Base-by-base conservation (phyloP, 768 basidiomycete genomes). In the Podaxis sp. region DNA sequence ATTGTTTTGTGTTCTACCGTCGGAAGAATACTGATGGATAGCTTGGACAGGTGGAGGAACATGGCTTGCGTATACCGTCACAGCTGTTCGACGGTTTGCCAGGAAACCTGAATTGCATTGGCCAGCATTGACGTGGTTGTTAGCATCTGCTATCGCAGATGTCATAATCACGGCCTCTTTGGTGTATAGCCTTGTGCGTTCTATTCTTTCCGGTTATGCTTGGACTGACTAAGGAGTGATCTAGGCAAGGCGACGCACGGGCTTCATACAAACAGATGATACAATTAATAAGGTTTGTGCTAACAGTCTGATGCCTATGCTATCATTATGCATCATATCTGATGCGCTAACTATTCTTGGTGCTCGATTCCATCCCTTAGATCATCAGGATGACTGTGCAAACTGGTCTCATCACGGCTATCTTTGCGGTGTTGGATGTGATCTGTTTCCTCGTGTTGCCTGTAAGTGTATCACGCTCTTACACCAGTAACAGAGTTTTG, bases 131-230 rank as follows among this genome's bases (percentile, higher is more conserved):
- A 59, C 70, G 0, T 85, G 83, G 82, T 76, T 85, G 32, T 64
- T 75, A 16, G 66, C 77, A 0, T 74, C 80, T 11, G 77, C 77
- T 4, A 68, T 74, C 10, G 75, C 77, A 10, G 84, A 85, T 65
- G 63, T 79, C 6, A 62, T 82, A 9, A 85, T 85, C 52, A 78
- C 84, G 0, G 57, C 67, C 0, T 62, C 74, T 1, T 72, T 85
- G 5, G 76, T 77, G 5, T 64, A 71, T 51, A 76, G 72, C 38
- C 66, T 85, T 69, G 82, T 81, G 61, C 21, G 76, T 52, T 67
- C 35, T 18, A 44, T 2, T 48, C 50, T 25, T 21, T 51, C 16
- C 54, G 25, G 25, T 13, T n/a, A 14, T 32, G 32, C 7, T 5
- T 55, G 28, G 38, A 50, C 32, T 48, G 28, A 16, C 28, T 28